These are phyloP conservation scores for Pyricularia grisea DNA, from an alignment of 2,329 filamentous ascomycete species.

Conservation along the genomic window DNA sequence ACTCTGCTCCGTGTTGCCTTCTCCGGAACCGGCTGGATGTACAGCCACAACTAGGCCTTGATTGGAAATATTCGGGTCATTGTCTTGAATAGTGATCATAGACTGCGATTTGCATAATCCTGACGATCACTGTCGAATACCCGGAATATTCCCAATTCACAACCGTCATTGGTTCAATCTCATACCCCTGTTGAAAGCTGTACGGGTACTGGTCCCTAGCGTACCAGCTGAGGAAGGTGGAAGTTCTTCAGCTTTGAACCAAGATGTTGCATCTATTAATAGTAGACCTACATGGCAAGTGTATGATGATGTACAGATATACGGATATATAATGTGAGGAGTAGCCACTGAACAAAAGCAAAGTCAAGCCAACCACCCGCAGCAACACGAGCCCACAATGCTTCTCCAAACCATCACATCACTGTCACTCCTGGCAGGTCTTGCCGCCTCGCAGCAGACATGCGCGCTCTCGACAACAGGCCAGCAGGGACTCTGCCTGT, in stretches of 20 bases:
- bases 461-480: neutral
- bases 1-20: too few species aligned
- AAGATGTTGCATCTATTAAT: neutral
- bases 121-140: neutral
- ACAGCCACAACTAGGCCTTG: too few species aligned
- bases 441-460: neutral
- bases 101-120: neutral
- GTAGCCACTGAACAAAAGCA: neutral
- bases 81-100: neutral
- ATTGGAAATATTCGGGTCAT: too few species aligned
- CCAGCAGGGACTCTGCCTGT: neutral
- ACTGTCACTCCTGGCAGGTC: neutral
- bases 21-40: too few species aligned
- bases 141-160: neutral
- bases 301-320: neutral
- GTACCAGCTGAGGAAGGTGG: neutral
- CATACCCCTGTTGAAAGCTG: neutral
- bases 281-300: neutral
- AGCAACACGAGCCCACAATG: neutral
- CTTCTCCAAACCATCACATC: neutral
- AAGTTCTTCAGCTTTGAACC: neutral
- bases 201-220: neutral
- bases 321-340: neutral
- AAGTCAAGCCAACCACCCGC: neutral
- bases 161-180: neutral